Base-by-base conservation (phyloP, 1,284 basidiomycete genomes). In the Peniophora sp. region DNA sequence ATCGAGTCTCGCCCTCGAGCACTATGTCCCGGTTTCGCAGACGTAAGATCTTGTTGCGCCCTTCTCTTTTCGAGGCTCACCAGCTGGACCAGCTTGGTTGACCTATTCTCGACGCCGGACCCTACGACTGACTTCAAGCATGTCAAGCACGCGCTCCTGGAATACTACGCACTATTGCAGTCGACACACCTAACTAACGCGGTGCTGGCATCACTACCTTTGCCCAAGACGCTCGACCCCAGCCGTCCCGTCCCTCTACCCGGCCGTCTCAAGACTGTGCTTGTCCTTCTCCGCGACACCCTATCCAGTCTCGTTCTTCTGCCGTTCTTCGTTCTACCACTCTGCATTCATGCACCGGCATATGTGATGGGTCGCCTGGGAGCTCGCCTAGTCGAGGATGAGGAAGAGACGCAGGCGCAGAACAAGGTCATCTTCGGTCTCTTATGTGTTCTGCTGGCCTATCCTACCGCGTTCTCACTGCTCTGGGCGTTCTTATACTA, bases 341-440 rank as follows among this genome's bases (percentile, higher is more conserved):
- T 96, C 41, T 60, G 93, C 49, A 73, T 93, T 47, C 89, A 97
- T 64, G 60, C 83, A 23, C 93, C 94, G 0, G 81, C 89, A 45
- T 97, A 97, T 66, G 66, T 84, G 52, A 83, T 94, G 70, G 85
- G 82, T 12, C 73, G 83, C 25, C 61, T 86, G 46, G 92, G 89
- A 45, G 89, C 86, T 3, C 71, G 76, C 43, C 69, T 94, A 34
- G 87, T 78, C 17, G 81, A 91, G 61, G 83, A 93, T 58, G 94
- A 97, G 66, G 89, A 91, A 63, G 93, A 96, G 66, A 88, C 89
- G 3, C 89, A 92, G 67, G 93, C 92, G 35, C 91, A 95, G 71
- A 94, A 88, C 70, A 95, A 97, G 71, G 81, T 95, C 41, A 82
- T 89, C 12, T 83, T 94, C 57, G 90, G 91, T 1, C 64, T 96